Conservation (phyloP, 2,329 filamentous ascomycete species). For the Calonectria leucothoes region DNA sequence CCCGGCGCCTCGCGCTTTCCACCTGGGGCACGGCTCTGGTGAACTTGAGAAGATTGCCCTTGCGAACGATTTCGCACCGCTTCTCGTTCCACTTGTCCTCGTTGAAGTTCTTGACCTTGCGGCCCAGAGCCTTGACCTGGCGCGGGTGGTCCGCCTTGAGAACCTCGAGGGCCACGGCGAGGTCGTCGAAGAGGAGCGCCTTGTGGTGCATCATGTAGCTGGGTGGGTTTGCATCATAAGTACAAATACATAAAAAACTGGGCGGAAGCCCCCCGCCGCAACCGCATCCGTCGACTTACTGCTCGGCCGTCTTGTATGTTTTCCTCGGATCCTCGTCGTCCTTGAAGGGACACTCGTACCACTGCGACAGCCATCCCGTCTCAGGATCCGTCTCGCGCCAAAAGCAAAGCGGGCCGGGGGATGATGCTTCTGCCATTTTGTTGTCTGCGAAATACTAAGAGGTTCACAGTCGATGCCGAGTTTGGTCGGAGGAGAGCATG, state of each 20-base stretch:
- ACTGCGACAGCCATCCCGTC: conserved; percentile 72
- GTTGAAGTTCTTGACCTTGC: conserved; percentile 65
- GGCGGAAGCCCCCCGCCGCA: neutral
- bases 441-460: neutral
- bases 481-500: neutral
- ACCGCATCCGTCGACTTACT: conserved; percentile 49
- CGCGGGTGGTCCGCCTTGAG: conserved; percentile 59
- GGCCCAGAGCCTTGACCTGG: conserved; percentile 65
- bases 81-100: conserved; percentile 62
- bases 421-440: conserved; percentile 24
- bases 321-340: conserved; percentile 49
- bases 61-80: conserved; percentile 65
- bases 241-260: neutral
- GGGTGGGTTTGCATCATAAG: neutral
- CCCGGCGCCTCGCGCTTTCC: conserved; percentile 35
- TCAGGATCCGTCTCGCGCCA: conserved; percentile 59
- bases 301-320: conserved; percentile 63
- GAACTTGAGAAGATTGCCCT: conserved; percentile 71
- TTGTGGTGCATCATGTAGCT: conserved; percentile 69
- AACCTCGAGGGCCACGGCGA: conserved; percentile 57
- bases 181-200: conserved; percentile 61
- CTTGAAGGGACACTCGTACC: conserved; percentile 65
- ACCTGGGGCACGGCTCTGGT: conserved; percentile 51
- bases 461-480: neutral
- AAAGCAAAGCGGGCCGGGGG: conserved; percentile 53